Evolutionary conservation across 2,329 filamentous ascomycete genomes (phyloP).

Genomic region (Nakataea oryzae): DNA sequence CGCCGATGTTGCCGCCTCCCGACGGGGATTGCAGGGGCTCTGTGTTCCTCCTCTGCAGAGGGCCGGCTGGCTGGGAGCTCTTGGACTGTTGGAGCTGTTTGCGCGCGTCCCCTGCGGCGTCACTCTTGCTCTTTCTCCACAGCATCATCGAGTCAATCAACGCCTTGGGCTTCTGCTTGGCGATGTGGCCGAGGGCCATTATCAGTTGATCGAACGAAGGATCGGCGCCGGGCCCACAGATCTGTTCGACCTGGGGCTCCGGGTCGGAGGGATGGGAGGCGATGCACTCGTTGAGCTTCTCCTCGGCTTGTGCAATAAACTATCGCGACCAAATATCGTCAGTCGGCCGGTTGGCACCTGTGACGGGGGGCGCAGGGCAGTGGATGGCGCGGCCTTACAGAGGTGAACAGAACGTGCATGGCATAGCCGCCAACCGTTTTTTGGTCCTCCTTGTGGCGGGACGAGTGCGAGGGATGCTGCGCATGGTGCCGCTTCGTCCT

Average conservation of each 20-base stretch:
- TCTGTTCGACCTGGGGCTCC: slow-evolving; percentile 74
- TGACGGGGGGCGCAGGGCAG: not conserved
- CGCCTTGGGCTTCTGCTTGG: slow-evolving; percentile 85
- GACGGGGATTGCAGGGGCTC: slow-evolving; percentile 48
- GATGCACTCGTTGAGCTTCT: slow-evolving; percentile 85
- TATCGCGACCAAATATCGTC: slow-evolving; percentile 1
- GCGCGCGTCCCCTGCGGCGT: slow-evolving; percentile 65
- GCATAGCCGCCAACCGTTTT: slow-evolving; percentile 98
- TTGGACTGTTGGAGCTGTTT: slow-evolving; percentile 44
- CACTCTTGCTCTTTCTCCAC: slow-evolving; percentile 91
- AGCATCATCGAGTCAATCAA: slow-evolving; percentile 97
- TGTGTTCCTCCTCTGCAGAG: slow-evolving; percentile 61
- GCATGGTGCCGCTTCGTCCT: slow-evolving; percentile 61
- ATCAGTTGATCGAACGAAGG: slow-evolving; percentile 89
- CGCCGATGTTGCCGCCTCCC: slow-evolving; percentile 10
- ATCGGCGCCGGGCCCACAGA: slow-evolving; percentile 86
- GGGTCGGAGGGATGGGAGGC: slow-evolving; percentile 63
- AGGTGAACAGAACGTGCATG: slow-evolving; percentile 90
- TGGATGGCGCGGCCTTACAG: slow-evolving; percentile 39
- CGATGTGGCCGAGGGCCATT: slow-evolving; percentile 85
- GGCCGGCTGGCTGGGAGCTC: slow-evolving; percentile 26
- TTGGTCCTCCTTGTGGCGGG: slow-evolving; percentile 60
- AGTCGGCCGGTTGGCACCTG: not conserved
- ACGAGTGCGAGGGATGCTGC: slow-evolving; percentile 69
- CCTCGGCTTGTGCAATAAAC: slow-evolving; percentile 95